A percentile compares a stretch with the other conserved stretches of the same genome.
These are phyloP conservation scores for Leptomonas seymouri DNA, from an alignment of 208 protist genomes.

Conservation along the genomic window DNA sequence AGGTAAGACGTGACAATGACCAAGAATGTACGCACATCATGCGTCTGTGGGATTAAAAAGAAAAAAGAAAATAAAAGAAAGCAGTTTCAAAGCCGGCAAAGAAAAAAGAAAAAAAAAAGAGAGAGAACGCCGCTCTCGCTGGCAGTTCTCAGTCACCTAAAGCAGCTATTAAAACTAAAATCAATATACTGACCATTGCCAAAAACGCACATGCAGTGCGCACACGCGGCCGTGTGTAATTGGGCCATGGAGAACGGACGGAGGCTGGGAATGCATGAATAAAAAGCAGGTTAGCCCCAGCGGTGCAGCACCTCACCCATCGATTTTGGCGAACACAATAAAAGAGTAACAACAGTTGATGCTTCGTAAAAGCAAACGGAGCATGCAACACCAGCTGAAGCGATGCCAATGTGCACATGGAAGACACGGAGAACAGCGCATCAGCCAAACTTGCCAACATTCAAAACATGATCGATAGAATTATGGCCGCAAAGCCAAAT, in stretches of 20 bases:
- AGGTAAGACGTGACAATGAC: too few species aligned
- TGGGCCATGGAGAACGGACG: not conserved
- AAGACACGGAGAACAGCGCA: not conserved
- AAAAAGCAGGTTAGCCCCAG: not conserved
- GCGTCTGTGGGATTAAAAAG: not conserved
- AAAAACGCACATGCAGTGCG: not conserved
- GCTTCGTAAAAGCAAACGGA: not conserved
- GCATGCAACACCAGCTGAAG: not conserved
- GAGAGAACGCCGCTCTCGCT: not conserved
- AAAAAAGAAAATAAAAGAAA: not conserved
- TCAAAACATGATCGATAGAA: too few species aligned
- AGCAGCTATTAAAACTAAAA: conserved; percentile 4
- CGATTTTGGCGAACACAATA: not conserved
- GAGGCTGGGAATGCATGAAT: not conserved
- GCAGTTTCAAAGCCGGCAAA: not conserved
- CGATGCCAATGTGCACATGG: not conserved
- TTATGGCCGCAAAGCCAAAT: not conserved
- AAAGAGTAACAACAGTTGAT: not conserved
- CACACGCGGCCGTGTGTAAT: not conserved
- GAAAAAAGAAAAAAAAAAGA: not conserved
- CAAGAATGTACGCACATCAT: not conserved
- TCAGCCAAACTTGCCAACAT: not conserved
- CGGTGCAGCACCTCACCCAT: not conserved
- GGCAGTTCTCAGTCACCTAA: not conserved
- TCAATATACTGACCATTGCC: not conserved